These are phyloP conservation scores for Saccharum officinarum DNA, from an alignment of 176 grass and related monocot genomes.

Conservation along the genomic window DNA sequence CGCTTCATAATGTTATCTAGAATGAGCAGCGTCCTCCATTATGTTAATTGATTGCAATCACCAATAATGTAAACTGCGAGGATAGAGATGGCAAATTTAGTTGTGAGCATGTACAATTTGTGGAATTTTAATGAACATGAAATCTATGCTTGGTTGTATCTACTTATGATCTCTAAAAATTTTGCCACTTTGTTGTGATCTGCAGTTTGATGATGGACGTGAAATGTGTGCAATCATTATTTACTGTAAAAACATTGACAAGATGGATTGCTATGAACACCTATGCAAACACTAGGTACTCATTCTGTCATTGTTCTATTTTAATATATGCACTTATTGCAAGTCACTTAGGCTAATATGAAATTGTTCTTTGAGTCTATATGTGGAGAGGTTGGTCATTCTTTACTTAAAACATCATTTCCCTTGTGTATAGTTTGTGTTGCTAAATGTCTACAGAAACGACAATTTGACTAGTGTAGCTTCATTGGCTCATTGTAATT, in stretches of 20 bases:
- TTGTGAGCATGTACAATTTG: too few relatives aligned
- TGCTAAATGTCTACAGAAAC: not conserved
- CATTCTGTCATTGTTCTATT: slow-evolving; percentile 11
- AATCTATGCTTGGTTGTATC: too few relatives aligned
- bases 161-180: slow-evolving; percentile 9
- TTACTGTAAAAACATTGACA: slow-evolving; percentile 99
- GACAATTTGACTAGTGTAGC: slow-evolving; percentile 11
- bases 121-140: too few relatives aligned
- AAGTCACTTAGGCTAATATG: slow-evolving; percentile 94
- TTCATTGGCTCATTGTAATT: slow-evolving; percentile 10
- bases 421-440: not conserved
- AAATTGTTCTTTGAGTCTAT: slow-evolving; percentile 93
- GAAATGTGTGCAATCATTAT: slow-evolving; percentile 99
- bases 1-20: too few relatives aligned
- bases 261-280: slow-evolving; percentile 60
- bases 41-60: too few relatives aligned
- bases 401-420: slow-evolving; percentile 23
- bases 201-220: slow-evolving; percentile 93
- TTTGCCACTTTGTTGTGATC: not conserved
- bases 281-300: not conserved
- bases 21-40: too few relatives aligned
- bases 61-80: too few relatives aligned
- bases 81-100: too few relatives aligned
- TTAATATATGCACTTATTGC: slow-evolving; percentile 39
- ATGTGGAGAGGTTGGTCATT: slow-evolving; percentile 88